Base-by-base conservation (phyloP, 2,329 filamentous ascomycete species). In the Lecanicillium sp. region DNA sequence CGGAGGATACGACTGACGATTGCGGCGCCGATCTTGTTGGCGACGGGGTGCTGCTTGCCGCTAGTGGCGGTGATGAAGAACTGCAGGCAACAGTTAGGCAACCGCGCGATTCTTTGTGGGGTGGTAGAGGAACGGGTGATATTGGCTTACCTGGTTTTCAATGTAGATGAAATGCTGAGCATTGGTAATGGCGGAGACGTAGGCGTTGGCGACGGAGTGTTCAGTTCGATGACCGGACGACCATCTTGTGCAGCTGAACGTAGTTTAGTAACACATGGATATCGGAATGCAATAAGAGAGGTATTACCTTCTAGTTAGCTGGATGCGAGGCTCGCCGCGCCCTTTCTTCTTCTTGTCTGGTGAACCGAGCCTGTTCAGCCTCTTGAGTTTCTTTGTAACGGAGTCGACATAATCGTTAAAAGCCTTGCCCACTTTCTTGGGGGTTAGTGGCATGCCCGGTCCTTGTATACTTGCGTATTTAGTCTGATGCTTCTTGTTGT, bases 181-280 rank as follows among this genome's bases (percentile, higher is more conserved):
- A 35, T 79, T 77, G 28, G 64, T 67, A 49, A 88, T 88, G 19
- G 79, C 72, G 31, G 83, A 71, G 25, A 84, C 78, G 53, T 94
- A 94, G 2, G 88, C 88, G 55, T 90, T 89, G 44, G 81, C 78
- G 45, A 96, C 90, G 1, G 87, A 94, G 57, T 92, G 87, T 53
- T 77, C 73, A 1, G 67, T 69, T 5, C 59, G 57, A 36, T 70
- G 65, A 3, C 72, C 72, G 12, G 65, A 57, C 2, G 72, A 77
- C 73, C 73, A 77, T 28, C 64, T 58, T 27, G 61, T 65, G 39
- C 61, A 65, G 48, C 71, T 74, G 11, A 17, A 2, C 17, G 9
- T 33, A 4, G 15, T 13, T 41, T 15, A 31, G 27, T 12, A 4
- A 15, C 14, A 3, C 11, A 11, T 7, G 13, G n/a, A n/a, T 13